These are phyloP conservation scores for Gossypium trilobum DNA, from an alignment of 441 rosid genomes.

Conservation along the genomic window DNA sequence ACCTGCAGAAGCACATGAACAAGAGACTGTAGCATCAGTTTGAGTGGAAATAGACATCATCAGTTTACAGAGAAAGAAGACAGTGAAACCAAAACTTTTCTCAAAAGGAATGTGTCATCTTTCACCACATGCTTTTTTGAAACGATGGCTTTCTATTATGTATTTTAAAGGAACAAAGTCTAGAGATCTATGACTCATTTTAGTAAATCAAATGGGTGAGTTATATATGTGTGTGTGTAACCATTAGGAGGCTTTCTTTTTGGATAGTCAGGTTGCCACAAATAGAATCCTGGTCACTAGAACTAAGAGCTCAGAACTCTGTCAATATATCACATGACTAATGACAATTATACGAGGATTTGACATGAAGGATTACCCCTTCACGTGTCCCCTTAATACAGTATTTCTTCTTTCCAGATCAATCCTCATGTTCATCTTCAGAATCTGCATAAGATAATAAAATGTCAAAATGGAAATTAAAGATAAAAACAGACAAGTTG, in stretches of 20 bases:
- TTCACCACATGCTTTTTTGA: not conserved
- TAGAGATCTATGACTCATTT: not conserved
- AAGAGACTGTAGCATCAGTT: not conserved
- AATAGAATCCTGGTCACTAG: not conserved
- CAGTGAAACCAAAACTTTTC: not conserved
- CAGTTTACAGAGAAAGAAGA: not conserved
- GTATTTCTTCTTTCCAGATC: conserved; percentile 14
- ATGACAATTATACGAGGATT: not conserved
- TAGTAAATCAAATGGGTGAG: not conserved
- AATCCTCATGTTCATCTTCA: conserved; percentile 61
- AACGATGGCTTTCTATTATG: not conserved
- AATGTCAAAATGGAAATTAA: not conserved
- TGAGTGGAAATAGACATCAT: not conserved
- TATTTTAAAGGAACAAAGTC: not conserved
- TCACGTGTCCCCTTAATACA: not conserved
- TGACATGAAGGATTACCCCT: conserved; percentile 15
- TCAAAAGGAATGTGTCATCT: not conserved
- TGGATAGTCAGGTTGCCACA: not conserved
- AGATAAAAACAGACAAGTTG: not conserved
- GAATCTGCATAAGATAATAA: conserved; percentile 36
- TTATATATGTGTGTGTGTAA: no score
- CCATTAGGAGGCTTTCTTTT: not conserved
- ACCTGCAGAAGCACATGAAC: conserved; percentile 12
- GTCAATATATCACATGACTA: not conserved
- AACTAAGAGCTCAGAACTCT: not conserved